Base-by-base conservation (phyloP, 352 stramenopile genomes). In the Globisporangium iwayamae region DNA sequence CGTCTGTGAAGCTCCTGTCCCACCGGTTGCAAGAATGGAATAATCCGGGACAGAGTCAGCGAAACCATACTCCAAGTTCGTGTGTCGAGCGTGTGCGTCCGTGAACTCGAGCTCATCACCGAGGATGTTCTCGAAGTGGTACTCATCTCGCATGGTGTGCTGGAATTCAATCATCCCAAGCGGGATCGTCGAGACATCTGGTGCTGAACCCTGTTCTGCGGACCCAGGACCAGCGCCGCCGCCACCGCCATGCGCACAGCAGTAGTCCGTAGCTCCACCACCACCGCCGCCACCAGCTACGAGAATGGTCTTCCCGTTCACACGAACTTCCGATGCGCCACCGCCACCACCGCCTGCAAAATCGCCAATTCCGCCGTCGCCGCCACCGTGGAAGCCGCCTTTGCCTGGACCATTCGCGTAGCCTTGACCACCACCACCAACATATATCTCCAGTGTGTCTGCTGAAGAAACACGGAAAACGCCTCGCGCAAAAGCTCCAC, bases 361-460 rank as follows among this genome's bases (percentile, higher is more conserved):
- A 28, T 78, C 76, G 1, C 81, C 81, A 4, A 50, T 63, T 2
- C 84, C 85, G 56, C 83, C 85, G 47, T 81, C 71, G 0, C 78
- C 83, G 18, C 88, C 88, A 4, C 88, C 88, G 47, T 91, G 84
- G 54, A 78, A 92, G 0, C 87, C 88, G 2, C 87, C 85, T 28
- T 38, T 71, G 2, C 77, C 70, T 2, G 52, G 14, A 28, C 55
- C 43, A 28, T 66, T 66, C 51, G 65, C 56, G 6, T 70, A 48
- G 0, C 76, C 82, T 5, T 47, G 60, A 2, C 77, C 79, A 9
- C 79, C 83, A 8, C 84, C 83, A 0, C 87, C 87, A 11, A 96
- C 84, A 3, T 83, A 59, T 32, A 96, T 56, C 2, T 84, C 61
- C 38, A 96, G 18, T 8, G 39, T 13, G 54, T 94, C 82, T 2